These are phyloP conservation scores for Cercospora beticola DNA, from an alignment of 2,329 filamentous ascomycete genomes.

Conservation along the genomic window DNA sequence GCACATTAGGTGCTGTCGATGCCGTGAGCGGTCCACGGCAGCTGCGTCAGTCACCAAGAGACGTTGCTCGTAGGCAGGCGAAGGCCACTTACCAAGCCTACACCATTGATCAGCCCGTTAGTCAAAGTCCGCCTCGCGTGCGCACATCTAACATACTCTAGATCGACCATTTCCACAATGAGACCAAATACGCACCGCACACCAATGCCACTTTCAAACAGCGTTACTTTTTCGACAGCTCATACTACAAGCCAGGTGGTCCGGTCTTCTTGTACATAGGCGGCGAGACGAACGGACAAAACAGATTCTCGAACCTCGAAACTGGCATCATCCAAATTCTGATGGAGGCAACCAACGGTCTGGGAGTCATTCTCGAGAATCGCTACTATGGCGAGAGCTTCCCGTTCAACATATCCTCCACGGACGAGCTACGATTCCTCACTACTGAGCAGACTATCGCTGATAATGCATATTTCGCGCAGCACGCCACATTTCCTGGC, in stretches of 20 bases:
- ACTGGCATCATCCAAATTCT: constrained; percentile 65
- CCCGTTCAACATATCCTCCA: constrained; percentile 50
- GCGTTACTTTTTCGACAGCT: constrained; percentile 79
- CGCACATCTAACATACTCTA: not conserved
- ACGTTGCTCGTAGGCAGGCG: not conserved
- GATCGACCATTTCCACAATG: constrained; percentile 81
- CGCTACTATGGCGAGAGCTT: constrained; percentile 53
- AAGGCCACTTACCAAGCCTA: constrained; percentile 2
- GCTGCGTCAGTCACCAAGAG: not conserved
- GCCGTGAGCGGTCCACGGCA: not conserved
- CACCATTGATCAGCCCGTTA: constrained; percentile 12
- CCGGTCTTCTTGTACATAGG: constrained; percentile 74
- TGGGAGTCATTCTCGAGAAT: constrained; percentile 57
- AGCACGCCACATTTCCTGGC: constrained; percentile 49
- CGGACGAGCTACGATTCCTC: constrained; percentile 51
- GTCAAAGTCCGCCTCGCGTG: not conserved
- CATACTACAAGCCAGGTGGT: constrained; percentile 71
- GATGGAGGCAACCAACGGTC: constrained; percentile 54
- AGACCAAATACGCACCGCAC: constrained; percentile 73
- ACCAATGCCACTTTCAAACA: constrained; percentile 65
- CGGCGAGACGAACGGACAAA: constrained; percentile 66
- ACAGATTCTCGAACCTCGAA: constrained; percentile 66
- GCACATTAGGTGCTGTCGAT: not conserved
- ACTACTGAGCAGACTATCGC: constrained; percentile 54
- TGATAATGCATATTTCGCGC: constrained; percentile 54